phyloP scores from a whole-genome alignment of 2,329 filamentous ascomycete species.

The Helicocarpus griseus region DNA sequence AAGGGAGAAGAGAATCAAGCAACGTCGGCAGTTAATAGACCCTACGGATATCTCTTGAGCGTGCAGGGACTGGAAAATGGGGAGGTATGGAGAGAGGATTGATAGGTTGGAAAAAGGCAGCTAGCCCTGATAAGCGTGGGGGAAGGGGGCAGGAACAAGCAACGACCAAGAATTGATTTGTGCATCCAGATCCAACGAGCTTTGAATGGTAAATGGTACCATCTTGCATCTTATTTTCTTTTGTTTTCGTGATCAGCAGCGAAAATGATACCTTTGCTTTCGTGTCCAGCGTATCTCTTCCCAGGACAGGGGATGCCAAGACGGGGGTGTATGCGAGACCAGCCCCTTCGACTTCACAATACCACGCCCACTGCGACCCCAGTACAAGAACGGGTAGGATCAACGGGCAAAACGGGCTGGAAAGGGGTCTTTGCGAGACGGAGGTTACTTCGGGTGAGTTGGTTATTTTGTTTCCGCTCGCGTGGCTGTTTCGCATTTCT shows the following conservation, averaged over 20 bases:
- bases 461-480: neutral
- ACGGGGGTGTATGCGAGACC: neutral
- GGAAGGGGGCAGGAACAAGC: too few species aligned
- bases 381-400: neutral
- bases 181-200: neutral
- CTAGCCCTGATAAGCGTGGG: too few species aligned
- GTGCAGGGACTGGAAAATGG: too few species aligned
- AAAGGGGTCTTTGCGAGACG: neutral
- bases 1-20: too few species aligned
- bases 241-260: neutral
- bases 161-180: neutral
- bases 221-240: neutral
- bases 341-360: too few species aligned
- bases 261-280: neutral
- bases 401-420: neutral
- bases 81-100: too few species aligned
- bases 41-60: too few species aligned
- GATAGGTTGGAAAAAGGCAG: too few species aligned
- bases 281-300: neutral
- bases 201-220: neutral
- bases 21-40: too few species aligned
- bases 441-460: too few species aligned
- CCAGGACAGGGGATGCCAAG: neutral
- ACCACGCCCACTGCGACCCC: neutral
- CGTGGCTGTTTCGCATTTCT: neutral